Percentiles rank a stretch among this genome's conserved stretches.
Evolutionary conservation across 2,329 filamentous ascomycete species (phyloP).

Genomic region (Paraphoma sp.): DNA sequence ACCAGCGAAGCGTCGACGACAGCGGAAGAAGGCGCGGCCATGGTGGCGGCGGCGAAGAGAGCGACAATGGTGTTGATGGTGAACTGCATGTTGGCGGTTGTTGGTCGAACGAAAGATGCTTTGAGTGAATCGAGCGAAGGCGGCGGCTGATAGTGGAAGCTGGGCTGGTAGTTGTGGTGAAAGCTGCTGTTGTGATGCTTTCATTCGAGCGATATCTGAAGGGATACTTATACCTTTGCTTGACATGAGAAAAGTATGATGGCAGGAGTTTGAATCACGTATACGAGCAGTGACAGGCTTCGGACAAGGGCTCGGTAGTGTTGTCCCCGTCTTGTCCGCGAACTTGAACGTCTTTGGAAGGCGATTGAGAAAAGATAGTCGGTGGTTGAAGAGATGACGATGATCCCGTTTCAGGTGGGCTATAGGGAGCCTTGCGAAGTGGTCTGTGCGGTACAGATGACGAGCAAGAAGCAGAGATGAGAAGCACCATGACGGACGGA

Average conservation of each 20-base stretch:
- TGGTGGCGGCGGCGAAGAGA: constrained; percentile 8
- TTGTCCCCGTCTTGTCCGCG: not conserved
- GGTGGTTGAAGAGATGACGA: not conserved
- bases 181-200: constrained; percentile 5
- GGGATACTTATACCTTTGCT: constrained; percentile 4
- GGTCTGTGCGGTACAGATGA: not conserved
- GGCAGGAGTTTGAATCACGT: not conserved
- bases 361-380: not conserved
- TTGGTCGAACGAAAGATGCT: constrained; percentile 10
- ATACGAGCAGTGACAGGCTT: not conserved
- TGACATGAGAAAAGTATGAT: not conserved
- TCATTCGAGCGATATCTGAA: not conserved
- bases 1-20: not conserved
- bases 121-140: constrained; percentile 37
- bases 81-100: constrained; percentile 10
- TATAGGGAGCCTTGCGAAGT: not conserved
- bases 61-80: constrained; percentile 6
- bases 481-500: too few relatives aligned
- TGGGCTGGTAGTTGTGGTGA: constrained; percentile 1
- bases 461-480: not conserved
- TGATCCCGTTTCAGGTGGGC: constrained; percentile 1
- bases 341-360: not conserved
- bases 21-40: constrained; percentile 1
- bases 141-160: not conserved
- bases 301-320: not conserved